These are phyloP conservation scores for Lycium barbarum DNA, from an alignment of 257 asterid species.

Conservation along the genomic window DNA sequence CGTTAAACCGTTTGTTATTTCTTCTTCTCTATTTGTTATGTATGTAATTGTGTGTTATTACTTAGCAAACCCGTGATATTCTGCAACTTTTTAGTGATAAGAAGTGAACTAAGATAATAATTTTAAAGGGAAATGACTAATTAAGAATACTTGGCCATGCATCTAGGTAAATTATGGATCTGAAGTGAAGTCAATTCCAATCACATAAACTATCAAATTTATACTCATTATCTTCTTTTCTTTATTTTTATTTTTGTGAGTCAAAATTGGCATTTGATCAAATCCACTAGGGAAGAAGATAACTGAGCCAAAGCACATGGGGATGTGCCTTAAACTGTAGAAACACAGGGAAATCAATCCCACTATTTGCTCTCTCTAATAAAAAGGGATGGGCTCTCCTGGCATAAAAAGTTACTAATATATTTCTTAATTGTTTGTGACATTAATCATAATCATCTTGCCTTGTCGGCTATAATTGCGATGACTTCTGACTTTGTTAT, in stretches of 20 bases:
- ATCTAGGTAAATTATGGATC: background rate
- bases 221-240: background rate
- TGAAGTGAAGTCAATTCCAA: background rate
- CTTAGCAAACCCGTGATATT: no score
- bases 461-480: constrained; percentile 57
- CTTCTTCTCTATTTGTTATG: background rate
- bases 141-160: background rate
- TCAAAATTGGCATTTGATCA: constrained; percentile 22
- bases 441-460: constrained; percentile 39
- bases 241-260: background rate
- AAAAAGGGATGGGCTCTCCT: constrained; percentile 36
- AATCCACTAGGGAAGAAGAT: constrained; percentile 35
- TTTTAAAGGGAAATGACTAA: background rate
- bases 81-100: no score
- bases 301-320: constrained; percentile 39
- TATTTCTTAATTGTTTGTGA: background rate
- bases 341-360: constrained; percentile 26
- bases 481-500: constrained; percentile 47
- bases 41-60: no score
- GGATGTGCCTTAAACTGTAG: constrained; percentile 22
- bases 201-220: background rate
- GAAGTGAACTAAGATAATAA: no score
- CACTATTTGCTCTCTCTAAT: constrained; percentile 18
- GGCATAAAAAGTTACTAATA: constrained; percentile 31
- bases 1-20: no score